Base-by-base conservation (phyloP, 768 basidiomycete species). In the Trametes meyenii region DNA sequence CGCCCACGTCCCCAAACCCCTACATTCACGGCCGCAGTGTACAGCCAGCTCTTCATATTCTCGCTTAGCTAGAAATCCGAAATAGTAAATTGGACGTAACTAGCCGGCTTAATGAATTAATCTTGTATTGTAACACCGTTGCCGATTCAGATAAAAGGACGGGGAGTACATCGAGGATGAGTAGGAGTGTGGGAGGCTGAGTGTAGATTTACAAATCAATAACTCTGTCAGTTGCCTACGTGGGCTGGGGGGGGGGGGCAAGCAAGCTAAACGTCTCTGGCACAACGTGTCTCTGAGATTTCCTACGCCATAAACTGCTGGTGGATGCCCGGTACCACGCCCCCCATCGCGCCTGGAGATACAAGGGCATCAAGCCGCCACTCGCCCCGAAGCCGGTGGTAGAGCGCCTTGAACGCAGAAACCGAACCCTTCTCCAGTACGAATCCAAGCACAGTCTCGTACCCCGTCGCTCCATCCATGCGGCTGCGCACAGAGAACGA, bases 371-470 rank as follows among this genome's bases (percentile, higher is more conserved):
- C 81, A 63, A 81, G 66, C 38, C 75, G 77, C 84, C 92, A 94
- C 64, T 85, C 82, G 42, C 86, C 84, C 69, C 87, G 83, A 66
- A 96, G 72, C 65, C 83, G 82, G 69, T 83, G 83, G 79, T 89
- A 92, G 12, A 94, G 79, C 5, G 81, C 77, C 73, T 87, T 88
- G 78, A 97, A 96, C 48, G 90, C 88, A 56, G 92, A 89, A 70
- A 90, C 81, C 6, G 94, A 92, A 24, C 96, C 96, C 74, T 94
- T 97, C 79, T 97, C 95, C 65, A 92, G 87, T 23, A 91, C 82
- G 67, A 98, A 76, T 56, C 87, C 85, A 62, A 96, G 83, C 44
- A 85, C 85, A 44, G 89, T 90, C 57, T 78, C 72, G 65, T 79
- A 84, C n/a, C 69, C 73, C 35, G 61, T 57, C 35, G 68, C 45